Percentiles rank a stretch among this genome's conserved stretches.
Conservation (phyloP, 2,329 filamentous ascomycete species). For the Blastomyces emzantsi region DNA sequence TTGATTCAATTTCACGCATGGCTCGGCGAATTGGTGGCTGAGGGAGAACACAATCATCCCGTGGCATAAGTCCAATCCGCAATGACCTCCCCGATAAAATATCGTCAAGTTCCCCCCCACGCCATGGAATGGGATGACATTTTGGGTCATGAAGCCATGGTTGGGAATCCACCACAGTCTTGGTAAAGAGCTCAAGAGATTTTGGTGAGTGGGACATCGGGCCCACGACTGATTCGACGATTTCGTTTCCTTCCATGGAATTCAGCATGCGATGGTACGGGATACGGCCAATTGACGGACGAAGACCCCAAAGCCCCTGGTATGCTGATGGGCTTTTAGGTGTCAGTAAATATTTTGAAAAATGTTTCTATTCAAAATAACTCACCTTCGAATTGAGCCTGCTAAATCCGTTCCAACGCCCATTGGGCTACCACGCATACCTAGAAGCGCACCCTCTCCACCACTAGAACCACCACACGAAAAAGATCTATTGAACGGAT, state of each 20-base stretch:
- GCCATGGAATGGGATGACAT: constrained; percentile 29
- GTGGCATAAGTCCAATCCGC: constrained; percentile 48
- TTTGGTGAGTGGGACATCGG: constrained; percentile 22
- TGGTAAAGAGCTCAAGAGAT: constrained; percentile 22
- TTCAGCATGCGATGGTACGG: constrained; percentile 25
- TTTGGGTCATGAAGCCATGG: constrained; percentile 33
- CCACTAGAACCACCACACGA: constrained; percentile 58
- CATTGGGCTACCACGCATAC: constrained; percentile 49
- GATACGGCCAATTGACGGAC: constrained; percentile 29
- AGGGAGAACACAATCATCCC: constrained; percentile 52
- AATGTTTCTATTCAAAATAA: background rate
- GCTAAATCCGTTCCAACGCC: constrained; percentile 57
- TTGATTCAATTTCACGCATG: constrained; percentile 45
- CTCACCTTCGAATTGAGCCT: constrained; percentile 30
- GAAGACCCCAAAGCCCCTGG: constrained; percentile 34
- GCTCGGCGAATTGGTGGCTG: constrained; percentile 53
- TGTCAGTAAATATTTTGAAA: background rate
- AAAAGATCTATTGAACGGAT: constrained; percentile 54
- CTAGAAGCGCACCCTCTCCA: constrained; percentile 56
- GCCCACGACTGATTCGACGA: constrained; percentile 24
- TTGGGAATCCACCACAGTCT: constrained; percentile 25
- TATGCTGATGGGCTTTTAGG: constrained; percentile 30
- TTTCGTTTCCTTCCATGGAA: constrained; percentile 17
- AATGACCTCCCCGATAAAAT: constrained; percentile 35
- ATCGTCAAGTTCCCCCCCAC: constrained; percentile 19